Evolutionary conservation across 2,329 filamentous ascomycete species (phyloP).

Genomic region (Clonostachys byssicola): DNA sequence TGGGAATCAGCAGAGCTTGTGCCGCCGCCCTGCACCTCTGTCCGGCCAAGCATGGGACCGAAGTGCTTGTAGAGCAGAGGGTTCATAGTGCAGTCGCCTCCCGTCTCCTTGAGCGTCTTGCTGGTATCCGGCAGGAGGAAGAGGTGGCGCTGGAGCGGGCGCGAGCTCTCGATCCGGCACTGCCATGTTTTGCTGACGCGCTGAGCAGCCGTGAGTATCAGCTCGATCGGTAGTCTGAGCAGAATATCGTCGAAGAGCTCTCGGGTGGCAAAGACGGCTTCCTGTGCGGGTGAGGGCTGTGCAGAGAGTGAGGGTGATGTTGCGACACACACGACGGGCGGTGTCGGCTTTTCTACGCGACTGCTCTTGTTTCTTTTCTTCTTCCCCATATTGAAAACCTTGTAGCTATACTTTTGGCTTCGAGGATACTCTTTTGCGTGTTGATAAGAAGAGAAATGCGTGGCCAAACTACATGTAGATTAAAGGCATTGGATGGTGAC

Average conservation of each 20-base stretch:
- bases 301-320: not conserved
- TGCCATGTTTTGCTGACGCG: not conserved
- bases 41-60: not conserved
- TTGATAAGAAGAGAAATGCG: too few relatives aligned
- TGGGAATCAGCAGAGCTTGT: too few relatives aligned
- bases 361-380: too few relatives aligned
- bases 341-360: too few relatives aligned
- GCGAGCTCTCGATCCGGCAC: not conserved
- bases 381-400: too few relatives aligned
- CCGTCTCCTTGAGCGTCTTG: not conserved
- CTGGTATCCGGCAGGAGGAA: not conserved
- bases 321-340: not conserved
- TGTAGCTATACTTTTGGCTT: too few relatives aligned
- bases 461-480: too few relatives aligned
- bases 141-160: not conserved
- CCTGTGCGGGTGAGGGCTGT: not conserved
- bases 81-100: not conserved
- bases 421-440: too few relatives aligned
- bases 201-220: not conserved
- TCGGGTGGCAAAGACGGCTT: not conserved
- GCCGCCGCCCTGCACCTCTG: too few relatives aligned
- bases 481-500: too few relatives aligned
- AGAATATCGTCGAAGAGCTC: not conserved
- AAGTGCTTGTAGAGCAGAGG: not conserved
- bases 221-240: not conserved